A percentile compares a stretch with the other conserved stretches of the same genome.
Conservation (phyloP, 164 flowering plant species). For the Umbilicus rupestris region DNA sequence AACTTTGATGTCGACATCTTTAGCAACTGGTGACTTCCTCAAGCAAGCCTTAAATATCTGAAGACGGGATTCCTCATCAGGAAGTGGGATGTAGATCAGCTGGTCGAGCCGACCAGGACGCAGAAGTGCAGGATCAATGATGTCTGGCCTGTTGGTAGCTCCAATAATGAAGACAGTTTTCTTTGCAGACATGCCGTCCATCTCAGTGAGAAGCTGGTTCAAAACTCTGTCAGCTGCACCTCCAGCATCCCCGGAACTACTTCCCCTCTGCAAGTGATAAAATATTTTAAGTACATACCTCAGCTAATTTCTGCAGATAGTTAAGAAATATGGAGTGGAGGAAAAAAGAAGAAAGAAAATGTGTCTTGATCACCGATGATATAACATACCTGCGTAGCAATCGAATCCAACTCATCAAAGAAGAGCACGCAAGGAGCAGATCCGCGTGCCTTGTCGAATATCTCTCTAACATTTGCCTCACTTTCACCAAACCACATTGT, state of each 20-base stretch:
- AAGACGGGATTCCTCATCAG: slow-evolving; percentile 4
- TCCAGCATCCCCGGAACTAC: slow-evolving; percentile 4
- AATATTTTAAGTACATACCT: no score
- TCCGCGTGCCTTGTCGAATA: slow-evolving; percentile 1
- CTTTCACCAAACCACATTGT: slow-evolving; percentile 7
- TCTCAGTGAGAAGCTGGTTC: slow-evolving; percentile 4
- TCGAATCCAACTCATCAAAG: slow-evolving; percentile 6
- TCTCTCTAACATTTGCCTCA: neutral
- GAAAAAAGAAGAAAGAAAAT: no score
- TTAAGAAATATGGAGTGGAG: no score
- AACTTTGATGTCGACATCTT: slow-evolving; percentile 2
- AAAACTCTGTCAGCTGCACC: slow-evolving; percentile 7
- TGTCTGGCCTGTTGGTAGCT: no score
- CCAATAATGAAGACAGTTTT: no score
- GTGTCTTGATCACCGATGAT: no score
- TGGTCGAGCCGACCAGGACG: slow-evolving; percentile 5
- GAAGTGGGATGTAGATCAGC: slow-evolving; percentile 5
- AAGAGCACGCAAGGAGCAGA: slow-evolving; percentile 4
- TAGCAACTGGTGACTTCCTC: slow-evolving; percentile 4
- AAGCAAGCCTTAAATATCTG: slow-evolving; percentile 2
- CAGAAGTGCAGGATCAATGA: slow-evolving; percentile 6
- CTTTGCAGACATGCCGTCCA: no score
- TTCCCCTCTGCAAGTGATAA: neutral
- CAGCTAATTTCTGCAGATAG: no score
- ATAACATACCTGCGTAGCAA: neutral